Percentiles rank a stretch among this genome's conserved stretches.
phyloP scores from a whole-genome alignment of 2,329 filamentous ascomycete species.

The Trichoderma sp. region DNA sequence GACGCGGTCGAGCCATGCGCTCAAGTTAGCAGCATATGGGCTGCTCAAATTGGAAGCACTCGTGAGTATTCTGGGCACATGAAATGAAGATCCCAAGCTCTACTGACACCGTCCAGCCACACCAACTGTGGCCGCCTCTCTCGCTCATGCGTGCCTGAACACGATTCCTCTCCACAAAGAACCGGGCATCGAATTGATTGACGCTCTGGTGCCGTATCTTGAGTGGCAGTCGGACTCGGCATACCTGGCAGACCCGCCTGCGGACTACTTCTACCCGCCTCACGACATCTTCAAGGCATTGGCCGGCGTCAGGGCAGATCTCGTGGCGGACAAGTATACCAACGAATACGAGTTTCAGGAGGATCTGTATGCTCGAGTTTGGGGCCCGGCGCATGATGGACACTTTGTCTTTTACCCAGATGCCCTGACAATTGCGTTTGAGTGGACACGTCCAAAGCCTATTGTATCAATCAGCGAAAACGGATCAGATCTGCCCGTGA shows the following conservation, averaged over 20 bases:
- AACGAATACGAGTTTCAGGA: conserved; percentile 60
- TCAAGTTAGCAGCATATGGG: background rate
- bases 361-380: conserved; percentile 57
- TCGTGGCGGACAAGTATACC: conserved; percentile 47
- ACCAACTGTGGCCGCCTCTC: conserved; percentile 42
- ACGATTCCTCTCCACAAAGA: conserved; percentile 46
- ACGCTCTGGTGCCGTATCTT: conserved; percentile 47
- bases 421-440: conserved; percentile 28
- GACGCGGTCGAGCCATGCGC: conserved; percentile 39
- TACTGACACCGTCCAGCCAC: background rate
- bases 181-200: conserved; percentile 43
- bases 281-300: conserved; percentile 54
- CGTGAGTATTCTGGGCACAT: background rate
- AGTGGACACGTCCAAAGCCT: conserved; percentile 34
- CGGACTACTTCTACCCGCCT: conserved; percentile 52
- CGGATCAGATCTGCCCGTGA: conserved; percentile 31
- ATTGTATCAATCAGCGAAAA: conserved; percentile 49
- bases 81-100: background rate
- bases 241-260: conserved; percentile 56
- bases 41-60: background rate
- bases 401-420: conserved; percentile 53
- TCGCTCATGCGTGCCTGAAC: conserved; percentile 45
- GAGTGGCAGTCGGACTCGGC: conserved; percentile 55
- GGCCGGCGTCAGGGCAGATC: conserved; percentile 50
- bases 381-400: conserved; percentile 61